phyloP scores from a whole-genome alignment of 1,284 basidiomycete genomes.

The Grifola frondosa region DNA sequence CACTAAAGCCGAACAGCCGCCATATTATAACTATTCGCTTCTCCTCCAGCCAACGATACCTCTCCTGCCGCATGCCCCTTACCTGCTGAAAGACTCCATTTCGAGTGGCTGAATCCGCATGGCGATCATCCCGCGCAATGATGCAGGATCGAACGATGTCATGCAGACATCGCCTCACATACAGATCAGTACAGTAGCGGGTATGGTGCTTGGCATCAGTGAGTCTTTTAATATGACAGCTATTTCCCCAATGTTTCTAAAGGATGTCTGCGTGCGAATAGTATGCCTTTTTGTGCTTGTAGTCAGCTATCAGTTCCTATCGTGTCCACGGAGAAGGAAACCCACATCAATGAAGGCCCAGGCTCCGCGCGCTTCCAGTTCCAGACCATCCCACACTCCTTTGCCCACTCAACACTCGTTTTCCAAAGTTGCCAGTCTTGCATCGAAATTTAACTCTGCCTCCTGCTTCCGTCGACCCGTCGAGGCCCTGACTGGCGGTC shows the following conservation, averaged over 20 bases:
- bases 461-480: constrained; percentile 13
- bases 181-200: constrained; percentile 22
- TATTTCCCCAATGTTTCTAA: too few species aligned
- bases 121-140: constrained; percentile 17
- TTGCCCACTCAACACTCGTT: constrained; percentile 10
- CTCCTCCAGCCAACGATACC: too few species aligned
- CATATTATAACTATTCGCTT: too few species aligned
- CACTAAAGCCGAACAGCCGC: too few species aligned
- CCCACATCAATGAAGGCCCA: constrained; percentile 4
- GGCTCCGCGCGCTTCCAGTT: constrained; percentile 7
- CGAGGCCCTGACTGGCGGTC: neutral
- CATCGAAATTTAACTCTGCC: too few species aligned
- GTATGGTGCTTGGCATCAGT: constrained; percentile 30
- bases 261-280: too few species aligned
- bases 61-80: neutral
- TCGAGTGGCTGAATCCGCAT: constrained; percentile 6
- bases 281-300: constrained; percentile 29
- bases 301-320: constrained; percentile 28
- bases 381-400: constrained; percentile 18
- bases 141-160: constrained; percentile 2
- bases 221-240: constrained; percentile 15
- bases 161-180: constrained; percentile 17
- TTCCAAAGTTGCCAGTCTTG: neutral
- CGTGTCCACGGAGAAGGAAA: constrained; percentile 17
- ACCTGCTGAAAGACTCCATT: neutral